Evolutionary conservation across 1,284 basidiomycete species (phyloP), one percentile per base, ranked within the genome.

Genomic region (Ceratobasidium sp.): DNA sequence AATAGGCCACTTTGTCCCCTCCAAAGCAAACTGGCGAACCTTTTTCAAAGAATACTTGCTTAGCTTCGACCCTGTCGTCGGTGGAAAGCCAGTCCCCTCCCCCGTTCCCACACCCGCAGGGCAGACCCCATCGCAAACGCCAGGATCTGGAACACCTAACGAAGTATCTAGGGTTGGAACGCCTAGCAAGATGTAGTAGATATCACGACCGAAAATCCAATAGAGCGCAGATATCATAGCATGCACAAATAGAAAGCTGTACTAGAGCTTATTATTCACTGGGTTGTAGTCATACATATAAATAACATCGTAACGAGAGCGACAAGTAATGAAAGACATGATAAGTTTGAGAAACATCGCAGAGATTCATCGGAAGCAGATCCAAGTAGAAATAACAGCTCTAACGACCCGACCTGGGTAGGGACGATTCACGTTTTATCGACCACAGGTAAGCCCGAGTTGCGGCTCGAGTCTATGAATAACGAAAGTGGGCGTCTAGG

Each of bases 1-100:
- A 10, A n/a, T 50, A 92, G 91, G 91, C n/a, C 92, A 93, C 75
- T 92, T 92, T 73, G 86, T 93, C 2, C 91, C 91, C 0, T 87
- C 86, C 5, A 91, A 89, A 73, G 84, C 84, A 1, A 84, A 79
- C 49, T 93, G 91, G 91, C 82, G 90, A 25, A 84, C 83, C 73
- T 92, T 93, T 77, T 79, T 93, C 38, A 79, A 79, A 57, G 82
- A 82, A 5, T 87, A 85, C 73, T 72, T 87, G 27, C 50, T 35
- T 5, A 67, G 62, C 17, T 57, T 20, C 34, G 40, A 57, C 22
- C 40, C 55, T 15, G 40, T 25, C 10, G 7, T 57, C 13, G 35
- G 40, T 32, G 35, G 35, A 40, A 40, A 38, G 10, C 40, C 55
- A 8, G 55, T 57, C 5, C 20, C 40, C 12, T 57, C 55, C 22